phyloP scores from a whole-genome alignment of 305 asterid species.

The Rubia balearica region DNA sequence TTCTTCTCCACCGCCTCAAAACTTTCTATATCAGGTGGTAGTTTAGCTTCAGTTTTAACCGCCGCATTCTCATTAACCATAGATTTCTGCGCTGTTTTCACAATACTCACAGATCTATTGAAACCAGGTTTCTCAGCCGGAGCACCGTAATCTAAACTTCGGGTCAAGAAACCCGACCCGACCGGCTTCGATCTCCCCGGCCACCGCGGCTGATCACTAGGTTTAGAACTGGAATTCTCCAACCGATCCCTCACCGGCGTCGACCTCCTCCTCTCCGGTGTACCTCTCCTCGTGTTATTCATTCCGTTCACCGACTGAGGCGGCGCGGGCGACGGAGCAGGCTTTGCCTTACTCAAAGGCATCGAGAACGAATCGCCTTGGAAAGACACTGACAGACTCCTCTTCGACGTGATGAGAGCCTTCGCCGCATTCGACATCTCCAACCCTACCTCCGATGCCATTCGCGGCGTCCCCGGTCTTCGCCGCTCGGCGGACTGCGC shows the following conservation, averaged over 20 bases:
- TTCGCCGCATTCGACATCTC: conserved; percentile 49
- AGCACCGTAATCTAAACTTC: conserved; percentile 63
- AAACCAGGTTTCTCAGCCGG: conserved; percentile 33
- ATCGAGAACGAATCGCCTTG: conserved; percentile 65
- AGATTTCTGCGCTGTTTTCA: conserved; percentile 36
- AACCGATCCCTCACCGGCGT: conserved; percentile 47
- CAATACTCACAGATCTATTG: conserved; percentile 39
- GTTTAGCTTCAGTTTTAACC: conserved; percentile 24
- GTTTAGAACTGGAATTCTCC: conserved; percentile 38
- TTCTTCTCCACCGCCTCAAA: conserved; percentile 24
- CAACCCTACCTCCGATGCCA: conserved; percentile 20
- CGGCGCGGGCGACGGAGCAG: conserved; percentile 36
- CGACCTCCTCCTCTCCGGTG: conserved; percentile 60
- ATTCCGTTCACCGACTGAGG: conserved; percentile 9
- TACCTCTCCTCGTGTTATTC: conserved; percentile 38
- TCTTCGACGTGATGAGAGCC: conserved; percentile 49
- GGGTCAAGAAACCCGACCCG: conserved; percentile 43
- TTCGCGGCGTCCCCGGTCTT: conserved; percentile 33
- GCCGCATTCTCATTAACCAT: conserved; percentile 26
- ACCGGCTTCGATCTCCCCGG: conserved; percentile 63
- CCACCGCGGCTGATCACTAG: conserved; percentile 69
- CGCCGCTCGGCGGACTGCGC: conserved; percentile 62
- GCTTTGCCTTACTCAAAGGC: conserved; percentile 51
- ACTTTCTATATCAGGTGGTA: conserved; percentile 26
- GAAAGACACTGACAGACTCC: conserved; percentile 76